Evolutionary conservation across 2,329 filamentous ascomycete genomes (phyloP).

Genomic region (Canariomyces notabilis): DNA sequence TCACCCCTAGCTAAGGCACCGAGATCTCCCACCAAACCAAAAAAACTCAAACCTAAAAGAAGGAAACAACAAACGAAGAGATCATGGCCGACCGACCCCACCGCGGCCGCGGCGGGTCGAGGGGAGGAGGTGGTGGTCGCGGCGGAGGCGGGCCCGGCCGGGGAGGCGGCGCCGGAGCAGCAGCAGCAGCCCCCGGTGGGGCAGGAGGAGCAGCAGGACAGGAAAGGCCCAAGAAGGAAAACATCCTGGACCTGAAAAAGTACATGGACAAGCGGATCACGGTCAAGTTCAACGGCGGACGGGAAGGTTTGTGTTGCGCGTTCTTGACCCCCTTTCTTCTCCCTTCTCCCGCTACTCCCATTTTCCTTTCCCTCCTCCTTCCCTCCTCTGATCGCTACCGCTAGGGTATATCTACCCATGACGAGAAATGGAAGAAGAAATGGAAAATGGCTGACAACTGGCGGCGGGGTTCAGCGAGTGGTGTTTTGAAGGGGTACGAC

Average conservation of each 20-base stretch:
- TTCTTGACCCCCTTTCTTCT: neutral
- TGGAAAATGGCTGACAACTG: neutral
- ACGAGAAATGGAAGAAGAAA: neutral
- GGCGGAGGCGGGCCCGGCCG: conserved; percentile 36
- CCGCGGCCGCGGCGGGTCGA: conserved; percentile 26
- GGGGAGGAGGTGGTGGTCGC: conserved; percentile 27
- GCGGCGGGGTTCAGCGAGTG: conserved; percentile 58
- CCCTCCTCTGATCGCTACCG: no score
- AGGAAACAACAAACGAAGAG: conserved; percentile 19
- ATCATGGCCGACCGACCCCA: conserved; percentile 49
- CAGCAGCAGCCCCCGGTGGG: conserved; percentile 36
- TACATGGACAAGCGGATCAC: conserved; percentile 96
- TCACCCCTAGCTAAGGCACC: neutral
- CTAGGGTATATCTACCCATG: no score
- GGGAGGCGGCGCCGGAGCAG: conserved; percentile 35
- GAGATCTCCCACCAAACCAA: neutral
- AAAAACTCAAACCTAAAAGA: neutral
- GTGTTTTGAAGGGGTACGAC: conserved; percentile 90
- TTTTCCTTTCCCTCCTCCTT: no score
- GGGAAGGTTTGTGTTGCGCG: conserved; percentile 66
- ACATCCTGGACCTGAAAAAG: conserved; percentile 90
- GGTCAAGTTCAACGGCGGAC: conserved; percentile 93
- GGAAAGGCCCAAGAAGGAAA: conserved; percentile 94
- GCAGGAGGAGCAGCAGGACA: conserved; percentile 41
- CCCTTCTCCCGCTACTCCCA: no score